These are phyloP conservation scores for Calycina marina DNA, from an alignment of 2,329 filamentous ascomycete species.

Conservation along the genomic window DNA sequence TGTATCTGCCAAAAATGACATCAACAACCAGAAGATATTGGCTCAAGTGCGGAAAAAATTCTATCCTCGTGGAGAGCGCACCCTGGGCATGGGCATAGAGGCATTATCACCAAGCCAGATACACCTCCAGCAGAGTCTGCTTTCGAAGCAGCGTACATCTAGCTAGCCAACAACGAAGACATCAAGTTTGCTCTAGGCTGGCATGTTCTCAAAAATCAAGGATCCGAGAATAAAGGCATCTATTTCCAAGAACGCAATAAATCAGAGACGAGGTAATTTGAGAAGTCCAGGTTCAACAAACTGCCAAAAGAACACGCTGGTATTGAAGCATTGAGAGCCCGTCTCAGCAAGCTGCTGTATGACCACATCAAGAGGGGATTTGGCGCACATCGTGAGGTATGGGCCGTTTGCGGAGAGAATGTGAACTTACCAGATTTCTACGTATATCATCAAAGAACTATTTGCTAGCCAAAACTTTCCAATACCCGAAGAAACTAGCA, in stretches of 20 bases:
- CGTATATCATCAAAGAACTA: too few species aligned
- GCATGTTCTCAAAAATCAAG: constrained; percentile 32
- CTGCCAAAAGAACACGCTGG: constrained; percentile 14
- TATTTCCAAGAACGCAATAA: constrained; percentile 13
- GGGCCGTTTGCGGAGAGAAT: too few species aligned
- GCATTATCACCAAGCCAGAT: constrained; percentile 33
- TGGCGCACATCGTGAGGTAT: too few species aligned
- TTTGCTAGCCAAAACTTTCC: too few species aligned
- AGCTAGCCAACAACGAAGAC: constrained; percentile 27
- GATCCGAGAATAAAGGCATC: constrained; percentile 25
- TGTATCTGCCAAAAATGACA: constrained; percentile 28
- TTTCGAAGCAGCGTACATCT: constrained; percentile 22
- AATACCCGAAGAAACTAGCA: too few species aligned
- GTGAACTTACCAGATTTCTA: too few species aligned
- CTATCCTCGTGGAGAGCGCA: constrained; percentile 24
- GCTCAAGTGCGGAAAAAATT: constrained; percentile 22
- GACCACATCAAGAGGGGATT: constrained; percentile 23
- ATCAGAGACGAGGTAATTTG: constrained; percentile 15
- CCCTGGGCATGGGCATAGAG: too few species aligned
- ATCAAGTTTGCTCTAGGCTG: constrained; percentile 30
- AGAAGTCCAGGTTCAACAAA: constrained; percentile 16
- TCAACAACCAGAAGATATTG: constrained; percentile 28
- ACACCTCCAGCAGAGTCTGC: constrained; percentile 23
- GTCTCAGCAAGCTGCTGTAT: constrained; percentile 17
- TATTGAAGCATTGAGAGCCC: constrained; percentile 14